phyloP scores from a whole-genome alignment of 1,139 yeast species.

The Torulaspora pretoriensis region DNA sequence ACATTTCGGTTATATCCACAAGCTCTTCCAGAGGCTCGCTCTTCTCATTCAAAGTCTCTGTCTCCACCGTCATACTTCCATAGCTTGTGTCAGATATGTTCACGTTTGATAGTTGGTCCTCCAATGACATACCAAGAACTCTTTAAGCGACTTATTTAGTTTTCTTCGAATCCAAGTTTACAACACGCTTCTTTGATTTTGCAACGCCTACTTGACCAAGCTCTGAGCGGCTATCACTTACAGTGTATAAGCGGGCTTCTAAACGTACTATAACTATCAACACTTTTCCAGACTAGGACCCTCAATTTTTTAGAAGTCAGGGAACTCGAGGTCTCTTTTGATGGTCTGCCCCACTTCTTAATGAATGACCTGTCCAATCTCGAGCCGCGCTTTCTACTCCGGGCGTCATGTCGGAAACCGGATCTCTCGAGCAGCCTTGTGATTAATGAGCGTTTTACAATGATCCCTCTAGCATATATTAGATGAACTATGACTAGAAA shows the following conservation, averaged over 20 bases:
- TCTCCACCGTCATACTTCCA: constrained; percentile 1
- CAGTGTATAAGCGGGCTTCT: background rate
- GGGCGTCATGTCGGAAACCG: constrained; percentile 3
- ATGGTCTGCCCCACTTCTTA: constrained; percentile 1
- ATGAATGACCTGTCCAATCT: constrained; percentile 6
- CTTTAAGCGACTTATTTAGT: too few species aligned
- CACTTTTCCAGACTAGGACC: constrained; percentile 4
- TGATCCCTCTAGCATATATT: background rate
- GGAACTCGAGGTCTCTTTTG: constrained; percentile 7
- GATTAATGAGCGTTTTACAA: background rate
- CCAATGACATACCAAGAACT: constrained; percentile 8
- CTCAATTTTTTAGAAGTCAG: constrained; percentile 7
- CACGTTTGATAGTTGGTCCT: constrained; percentile 12
- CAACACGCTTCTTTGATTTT: too few species aligned
- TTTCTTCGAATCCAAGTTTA: too few species aligned
- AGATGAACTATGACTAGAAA: background rate
- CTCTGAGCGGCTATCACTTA: background rate
- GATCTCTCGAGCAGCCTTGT: background rate
- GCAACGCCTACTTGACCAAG: background rate
- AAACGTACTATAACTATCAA: constrained; percentile 1
- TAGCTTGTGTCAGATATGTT: constrained; percentile 1
- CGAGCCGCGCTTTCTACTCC: constrained; percentile 2
- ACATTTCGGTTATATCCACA: constrained; percentile 45
- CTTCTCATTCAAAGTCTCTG: constrained; percentile 1
- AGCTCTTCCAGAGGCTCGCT: constrained; percentile 20